Base-by-base conservation (phyloP, 768 basidiomycete genomes). In the Boletus huronensis region DNA sequence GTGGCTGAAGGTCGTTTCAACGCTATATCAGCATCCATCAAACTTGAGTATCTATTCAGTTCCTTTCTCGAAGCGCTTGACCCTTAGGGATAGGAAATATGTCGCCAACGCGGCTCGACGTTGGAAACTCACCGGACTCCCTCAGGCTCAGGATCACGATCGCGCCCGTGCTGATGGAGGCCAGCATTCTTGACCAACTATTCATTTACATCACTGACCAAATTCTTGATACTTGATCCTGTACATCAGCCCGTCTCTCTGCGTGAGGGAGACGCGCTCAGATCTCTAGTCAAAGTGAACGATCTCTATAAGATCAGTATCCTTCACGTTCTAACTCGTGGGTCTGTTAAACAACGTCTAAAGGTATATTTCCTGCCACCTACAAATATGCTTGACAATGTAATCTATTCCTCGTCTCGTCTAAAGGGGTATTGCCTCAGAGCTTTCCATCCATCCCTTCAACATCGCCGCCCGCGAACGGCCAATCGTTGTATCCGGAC, bases 401-500 rank as follows among this genome's bases (percentile, higher is more conserved):
- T 17, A 9, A 10, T 32, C 16, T 5, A 25, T 40, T 38, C 23
- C 4, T 16, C 17, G n/a, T 44, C 19, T 29, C 19, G 9, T 29
- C 26, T 26, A 28, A 17, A 8, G 9, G 17, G 16, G 40, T 25
- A 32, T 48, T 28, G 8, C 6, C 1, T 43, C 28, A 57, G 17
- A 48, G 3, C 16, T 4, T 23, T 10, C 21, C 40, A 8, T 43
- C 46, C 5, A 48, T 6, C 36, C 9, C 53, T 38, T 9, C 16
- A 9, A 48, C 32, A 16, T 7, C 36, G 2, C 54, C 51, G 26
- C 48, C 52, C 32, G 65, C 70, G 39, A 69, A 69, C 9, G 64
- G 58, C 43, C 64, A 66, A 39, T 73, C 72, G 3, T 52, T 72
- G 55, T 73, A 73, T 19, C 68, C 70, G 7, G n/a, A 10, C 0